Conservation (phyloP, 163 green algal genomes). For the Scenedesmus sp. region DNA sequence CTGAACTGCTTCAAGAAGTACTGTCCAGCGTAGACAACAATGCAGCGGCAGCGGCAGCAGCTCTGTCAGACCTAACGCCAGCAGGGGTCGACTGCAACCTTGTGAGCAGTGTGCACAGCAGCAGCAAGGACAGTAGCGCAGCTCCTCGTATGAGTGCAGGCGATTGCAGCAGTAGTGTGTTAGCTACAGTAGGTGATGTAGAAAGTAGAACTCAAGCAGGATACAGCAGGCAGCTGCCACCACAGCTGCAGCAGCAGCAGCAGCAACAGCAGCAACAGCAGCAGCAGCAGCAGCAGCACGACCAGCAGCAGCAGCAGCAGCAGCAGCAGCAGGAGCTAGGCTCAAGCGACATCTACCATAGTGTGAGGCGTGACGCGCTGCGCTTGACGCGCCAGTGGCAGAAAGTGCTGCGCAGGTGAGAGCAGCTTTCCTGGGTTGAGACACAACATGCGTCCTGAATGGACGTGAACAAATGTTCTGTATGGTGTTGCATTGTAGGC, state of each 20-base stretch:
- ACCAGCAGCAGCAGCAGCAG: not conserved
- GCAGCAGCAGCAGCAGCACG: too few species aligned
- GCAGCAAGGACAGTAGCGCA: not conserved
- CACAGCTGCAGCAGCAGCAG: not conserved
- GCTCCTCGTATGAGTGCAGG: not conserved
- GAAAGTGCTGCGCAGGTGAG: conserved; percentile 31
- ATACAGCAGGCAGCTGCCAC: not conserved
- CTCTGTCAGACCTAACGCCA: conserved; percentile 13
- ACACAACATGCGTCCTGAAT: too few species aligned
- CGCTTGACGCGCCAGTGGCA: not conserved
- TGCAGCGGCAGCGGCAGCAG: conserved; percentile 13
- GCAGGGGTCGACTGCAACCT: not conserved
- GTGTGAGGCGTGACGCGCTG: not conserved
- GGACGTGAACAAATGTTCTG: too few species aligned
- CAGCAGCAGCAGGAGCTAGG: not conserved
- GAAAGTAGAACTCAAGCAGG: not conserved
- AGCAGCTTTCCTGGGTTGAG: too few species aligned
- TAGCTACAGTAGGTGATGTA: not conserved
- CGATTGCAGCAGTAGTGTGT: not conserved
- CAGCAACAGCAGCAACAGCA: conserved; percentile 40
- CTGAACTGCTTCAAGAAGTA: conserved; percentile 14
- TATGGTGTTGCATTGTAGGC: not conserved
- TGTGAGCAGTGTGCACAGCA: not conserved
- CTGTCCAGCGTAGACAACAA: not conserved
- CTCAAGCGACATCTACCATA: conserved; percentile 3